phyloP scores from a whole-genome alignment of 345 rosid species.

The Salix viminalis region DNA sequence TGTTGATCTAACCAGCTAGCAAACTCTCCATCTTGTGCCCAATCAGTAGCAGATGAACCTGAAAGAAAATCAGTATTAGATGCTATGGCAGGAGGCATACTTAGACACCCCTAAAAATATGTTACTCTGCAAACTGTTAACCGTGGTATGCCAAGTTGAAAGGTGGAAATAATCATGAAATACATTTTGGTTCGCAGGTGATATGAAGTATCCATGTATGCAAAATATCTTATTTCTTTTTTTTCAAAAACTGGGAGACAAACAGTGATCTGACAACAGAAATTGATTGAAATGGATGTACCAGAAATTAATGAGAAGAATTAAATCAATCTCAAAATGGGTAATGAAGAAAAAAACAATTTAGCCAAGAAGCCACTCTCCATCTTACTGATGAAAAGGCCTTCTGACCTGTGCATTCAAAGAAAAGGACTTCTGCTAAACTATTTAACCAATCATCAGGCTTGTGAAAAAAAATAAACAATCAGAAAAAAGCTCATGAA shows the following conservation, averaged over 20 bases:
- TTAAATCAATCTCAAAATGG: background rate
- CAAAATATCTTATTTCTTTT: background rate
- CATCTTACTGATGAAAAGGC: too few species aligned
- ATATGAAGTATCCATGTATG: background rate
- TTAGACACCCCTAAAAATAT: background rate
- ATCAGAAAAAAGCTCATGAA: too few species aligned
- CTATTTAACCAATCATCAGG: too few species aligned
- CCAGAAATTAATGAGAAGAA: background rate
- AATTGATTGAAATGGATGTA: background rate
- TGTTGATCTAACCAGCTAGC: conserved; percentile 69
- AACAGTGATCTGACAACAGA: background rate
- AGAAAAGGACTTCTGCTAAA: too few species aligned
- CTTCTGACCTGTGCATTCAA: too few species aligned
- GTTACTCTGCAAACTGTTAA: background rate
- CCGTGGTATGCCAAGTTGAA: background rate
- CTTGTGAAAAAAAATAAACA: background rate
- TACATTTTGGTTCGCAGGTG: background rate
- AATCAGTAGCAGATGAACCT: conserved; percentile 91
- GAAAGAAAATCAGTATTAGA: conserved; percentile 17
- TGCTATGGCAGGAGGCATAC: background rate
- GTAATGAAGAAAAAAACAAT: background rate
- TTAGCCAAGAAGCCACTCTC: background rate
- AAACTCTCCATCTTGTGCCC: conserved; percentile 83
- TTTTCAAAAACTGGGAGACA: background rate
- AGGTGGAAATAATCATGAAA: background rate